These are phyloP conservation scores for Yarrowia divulgata DNA, from an alignment of 805 yeast species.

Conservation along the genomic window DNA sequence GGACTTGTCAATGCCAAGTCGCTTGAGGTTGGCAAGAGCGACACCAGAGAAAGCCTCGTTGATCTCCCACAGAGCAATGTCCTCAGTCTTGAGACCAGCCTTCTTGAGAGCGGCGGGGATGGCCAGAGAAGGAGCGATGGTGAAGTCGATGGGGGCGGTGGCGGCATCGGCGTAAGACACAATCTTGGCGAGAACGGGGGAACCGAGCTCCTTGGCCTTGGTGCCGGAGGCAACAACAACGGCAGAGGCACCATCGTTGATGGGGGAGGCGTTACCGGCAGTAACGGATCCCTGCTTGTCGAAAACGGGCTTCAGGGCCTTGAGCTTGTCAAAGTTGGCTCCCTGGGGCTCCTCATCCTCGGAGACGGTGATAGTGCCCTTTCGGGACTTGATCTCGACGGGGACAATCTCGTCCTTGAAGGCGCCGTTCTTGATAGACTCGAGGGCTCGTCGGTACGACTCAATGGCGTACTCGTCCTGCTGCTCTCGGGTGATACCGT, in stretches of 20 bases:
- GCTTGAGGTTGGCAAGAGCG: constrained; percentile 81
- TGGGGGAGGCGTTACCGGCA: constrained; percentile 92
- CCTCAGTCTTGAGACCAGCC: constrained; percentile 67
- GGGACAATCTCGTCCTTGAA: constrained; percentile 83
- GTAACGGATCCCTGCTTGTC: constrained; percentile 94
- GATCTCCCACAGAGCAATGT: constrained; percentile 85
- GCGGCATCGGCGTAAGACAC: constrained; percentile 97
- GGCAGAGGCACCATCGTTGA: constrained; percentile 97
- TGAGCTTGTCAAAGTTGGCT: constrained; percentile 73
- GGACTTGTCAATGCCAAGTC: constrained; percentile 66
- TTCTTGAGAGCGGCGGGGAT: constrained; percentile 90
- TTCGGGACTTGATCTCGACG: constrained; percentile 67
- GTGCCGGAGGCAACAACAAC: constrained; percentile 80
- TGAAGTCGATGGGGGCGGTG: constrained; percentile 87
- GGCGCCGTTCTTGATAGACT: constrained; percentile 74
- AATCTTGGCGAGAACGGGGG: constrained; percentile 76
- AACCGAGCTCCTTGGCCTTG: constrained; percentile 75
- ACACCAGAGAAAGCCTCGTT: constrained; percentile 98
- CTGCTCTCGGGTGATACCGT: constrained; percentile 74
- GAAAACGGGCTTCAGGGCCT: constrained; percentile 86
- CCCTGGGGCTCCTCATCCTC: constrained; percentile 80
- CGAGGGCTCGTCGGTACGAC: constrained; percentile 81
- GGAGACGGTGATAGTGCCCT: constrained; percentile 74
- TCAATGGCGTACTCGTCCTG: constrained; percentile 85
- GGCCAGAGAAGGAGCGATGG: constrained; percentile 92